A percentile compares a stretch with the other conserved stretches of the same genome.
These are phyloP conservation scores for Hortaea sp. DNA, from an alignment of 2,329 filamentous ascomycete species.

Conservation along the genomic window DNA sequence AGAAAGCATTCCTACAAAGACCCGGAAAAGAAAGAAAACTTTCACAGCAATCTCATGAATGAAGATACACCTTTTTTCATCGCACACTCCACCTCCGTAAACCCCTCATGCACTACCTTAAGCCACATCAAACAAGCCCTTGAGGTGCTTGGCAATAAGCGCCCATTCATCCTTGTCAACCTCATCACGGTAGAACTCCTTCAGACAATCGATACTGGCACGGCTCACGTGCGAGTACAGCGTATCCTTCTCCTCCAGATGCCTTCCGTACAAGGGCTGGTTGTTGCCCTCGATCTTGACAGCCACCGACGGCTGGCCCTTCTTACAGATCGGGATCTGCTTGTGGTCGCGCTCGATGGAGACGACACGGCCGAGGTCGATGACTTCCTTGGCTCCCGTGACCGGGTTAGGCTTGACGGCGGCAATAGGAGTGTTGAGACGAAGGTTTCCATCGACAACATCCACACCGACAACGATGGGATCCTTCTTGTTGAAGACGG, in stretches of 20 bases:
- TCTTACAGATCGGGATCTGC: constrained; percentile 82
- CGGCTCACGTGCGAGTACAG: constrained; percentile 84
- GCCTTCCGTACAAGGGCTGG: constrained; percentile 77
- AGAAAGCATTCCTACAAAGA: too few relatives aligned
- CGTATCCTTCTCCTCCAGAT: constrained; percentile 81
- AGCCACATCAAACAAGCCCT: constrained; percentile 72
- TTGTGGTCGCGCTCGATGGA: constrained; percentile 98
- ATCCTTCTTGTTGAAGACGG: constrained; percentile 96
- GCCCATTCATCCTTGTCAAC: constrained; percentile 89
- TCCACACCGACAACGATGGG: constrained; percentile 95
- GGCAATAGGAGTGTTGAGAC: constrained; percentile 80
- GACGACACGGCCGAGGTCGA: constrained; percentile 76
- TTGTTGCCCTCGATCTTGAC: constrained; percentile 93
- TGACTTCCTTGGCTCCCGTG: constrained; percentile 72
- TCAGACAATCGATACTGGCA: constrained; percentile 83
- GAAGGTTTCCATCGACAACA: constrained; percentile 80
- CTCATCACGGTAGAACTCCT: constrained; percentile 86
- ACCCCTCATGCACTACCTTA: not conserved
- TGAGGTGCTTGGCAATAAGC: constrained; percentile 79
- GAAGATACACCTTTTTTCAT: not conserved
- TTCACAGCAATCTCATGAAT: too few relatives aligned
- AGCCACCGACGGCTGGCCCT: constrained; percentile 91
- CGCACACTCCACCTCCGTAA: not conserved
- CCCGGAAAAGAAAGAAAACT: too few relatives aligned
- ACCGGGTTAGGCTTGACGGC: constrained; percentile 72